Base-by-base conservation (phyloP, 257 asterid genomes). In the Handroanthus guayacan region DNA sequence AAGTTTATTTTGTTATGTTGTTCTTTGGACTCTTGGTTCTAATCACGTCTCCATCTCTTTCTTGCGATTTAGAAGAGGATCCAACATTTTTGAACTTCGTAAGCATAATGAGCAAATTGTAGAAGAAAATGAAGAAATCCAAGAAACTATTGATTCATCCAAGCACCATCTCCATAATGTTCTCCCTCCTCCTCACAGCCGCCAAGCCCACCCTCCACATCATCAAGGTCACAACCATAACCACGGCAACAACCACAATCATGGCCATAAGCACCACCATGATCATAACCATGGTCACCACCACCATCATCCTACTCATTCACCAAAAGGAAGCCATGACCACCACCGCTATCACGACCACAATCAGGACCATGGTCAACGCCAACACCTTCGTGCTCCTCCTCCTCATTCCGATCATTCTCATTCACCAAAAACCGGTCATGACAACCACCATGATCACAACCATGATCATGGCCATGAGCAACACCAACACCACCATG, bases 21-120 rank as follows among this genome's bases (percentile, higher is more conserved):
- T n/a, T 62, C 36, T 14, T 62, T 31, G 68, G 44, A 12, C 43
- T 20, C 41, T 62, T 62, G 68, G 68, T 34, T 36, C 47, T 62
- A 9, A 62, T 45, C 20, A 10, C 36, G 1, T 31, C 68, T 12
- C 43, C 68, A 20, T 20, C 68, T 31, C 36, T 62, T 2, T 6
- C 45, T 13, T 2, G 13, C 14, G 9, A n/a, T 39, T 31, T 62
- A 12, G 45, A 34, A 62, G 47, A 62, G 7, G 68, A 62, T 48
- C 5, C 55, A 0, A 13, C 18, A 52, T n/a, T 52, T 1, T 18
- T 16, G 4, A 9, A 56, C 37, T 17, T 18, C 62, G 18, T 36
- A 56, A 56, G 36, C 18, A 16, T 25, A 31, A 58, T 25, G 65
- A 25, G 7, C 39, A 11, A 58, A 58, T 58, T 41, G 41, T 9